Evolutionary conservation across 2,329 filamentous ascomycete genomes (phyloP).

Genomic region (Colletotrichum shisoi): DNA sequence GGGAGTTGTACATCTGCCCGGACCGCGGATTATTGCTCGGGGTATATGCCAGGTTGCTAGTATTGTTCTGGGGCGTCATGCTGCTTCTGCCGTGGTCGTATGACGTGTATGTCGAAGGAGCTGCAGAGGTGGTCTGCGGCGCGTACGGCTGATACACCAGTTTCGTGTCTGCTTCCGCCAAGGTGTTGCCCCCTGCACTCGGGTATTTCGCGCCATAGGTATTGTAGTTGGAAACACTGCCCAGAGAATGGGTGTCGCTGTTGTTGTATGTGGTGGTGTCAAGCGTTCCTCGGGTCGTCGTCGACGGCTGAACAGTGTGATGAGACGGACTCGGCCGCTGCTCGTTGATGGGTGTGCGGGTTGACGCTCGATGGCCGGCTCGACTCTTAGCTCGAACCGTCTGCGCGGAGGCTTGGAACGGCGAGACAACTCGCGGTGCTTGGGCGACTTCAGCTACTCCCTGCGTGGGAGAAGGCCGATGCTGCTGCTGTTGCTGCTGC

Average conservation of each 20-base stretch:
- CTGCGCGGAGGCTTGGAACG: conserved; percentile 43
- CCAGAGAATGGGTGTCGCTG: conserved; percentile 40
- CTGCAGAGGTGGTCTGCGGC: conserved; percentile 31
- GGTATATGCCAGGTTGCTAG: conserved; percentile 22
- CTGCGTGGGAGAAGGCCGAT: conserved; percentile 43
- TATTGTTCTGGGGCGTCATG: conserved; percentile 40
- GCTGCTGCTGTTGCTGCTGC: conserved; percentile 44
- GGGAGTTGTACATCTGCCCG: conserved; percentile 29
- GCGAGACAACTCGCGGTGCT: conserved; percentile 44
- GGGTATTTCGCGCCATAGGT: conserved; percentile 41
- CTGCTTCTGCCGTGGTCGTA: conserved; percentile 47
- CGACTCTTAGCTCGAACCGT: conserved; percentile 47
- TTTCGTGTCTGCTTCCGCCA: conserved; percentile 9
- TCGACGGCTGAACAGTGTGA: conserved; percentile 47
- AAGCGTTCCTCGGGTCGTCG: conserved; percentile 44
- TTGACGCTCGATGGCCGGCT: conserved; percentile 48
- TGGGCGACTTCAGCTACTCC: conserved; percentile 41
- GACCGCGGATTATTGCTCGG: conserved; percentile 41
- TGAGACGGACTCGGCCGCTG: conserved; percentile 41
- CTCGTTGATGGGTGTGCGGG: conserved; percentile 44
- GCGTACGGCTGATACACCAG: conserved; percentile 38
- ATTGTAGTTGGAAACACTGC: conserved; percentile 40
- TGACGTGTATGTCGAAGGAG: conserved; percentile 39
- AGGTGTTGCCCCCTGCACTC: conserved; percentile 22
- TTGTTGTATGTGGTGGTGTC: conserved; percentile 30